Conservation (phyloP, 2,329 filamentous ascomycete species). For the Epichloe festucae region DNA sequence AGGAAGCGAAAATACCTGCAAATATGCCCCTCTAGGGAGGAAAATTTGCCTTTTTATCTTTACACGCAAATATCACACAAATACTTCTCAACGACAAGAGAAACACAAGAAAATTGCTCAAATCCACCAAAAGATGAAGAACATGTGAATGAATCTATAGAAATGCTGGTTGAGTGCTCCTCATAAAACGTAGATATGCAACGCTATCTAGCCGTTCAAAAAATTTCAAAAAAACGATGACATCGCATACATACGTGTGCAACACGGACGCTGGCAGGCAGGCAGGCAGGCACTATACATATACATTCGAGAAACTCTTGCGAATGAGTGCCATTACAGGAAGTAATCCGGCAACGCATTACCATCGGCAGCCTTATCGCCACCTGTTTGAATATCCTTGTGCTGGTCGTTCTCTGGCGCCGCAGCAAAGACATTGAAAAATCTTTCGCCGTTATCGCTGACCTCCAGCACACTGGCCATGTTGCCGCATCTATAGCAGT, state of each 20-base stretch:
- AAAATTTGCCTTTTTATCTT: conserved; percentile 1
- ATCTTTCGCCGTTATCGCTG: conserved; percentile 80
- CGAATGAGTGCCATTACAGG: conserved; percentile 30
- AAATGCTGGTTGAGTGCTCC: not conserved
- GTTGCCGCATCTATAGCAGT: conserved; percentile 92
- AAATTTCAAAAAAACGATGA: not conserved
- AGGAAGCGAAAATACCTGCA: conserved; percentile 10
- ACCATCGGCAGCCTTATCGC: conserved; percentile 55
- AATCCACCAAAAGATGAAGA: not conserved
- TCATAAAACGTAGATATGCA: not conserved
- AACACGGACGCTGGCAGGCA: not conserved
- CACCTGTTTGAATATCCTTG: conserved; percentile 67
- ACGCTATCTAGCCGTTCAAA: not conserved
- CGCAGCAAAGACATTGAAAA: conserved; percentile 96
- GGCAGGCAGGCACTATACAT: not conserved
- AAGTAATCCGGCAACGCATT: conserved; percentile 59
- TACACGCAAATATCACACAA: not conserved
- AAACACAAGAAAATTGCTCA: not conserved
- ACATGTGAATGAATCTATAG: not conserved
- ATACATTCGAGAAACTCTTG: no score
- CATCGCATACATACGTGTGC: not conserved
- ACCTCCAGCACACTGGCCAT: conserved; percentile 96
- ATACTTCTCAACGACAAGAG: not conserved
- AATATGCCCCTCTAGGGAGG: conserved; percentile 3
- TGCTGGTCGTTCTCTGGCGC: conserved; percentile 90